Conservation (phyloP, 2,329 filamentous ascomycete species). For the Trichophyton benhamiae region DNA sequence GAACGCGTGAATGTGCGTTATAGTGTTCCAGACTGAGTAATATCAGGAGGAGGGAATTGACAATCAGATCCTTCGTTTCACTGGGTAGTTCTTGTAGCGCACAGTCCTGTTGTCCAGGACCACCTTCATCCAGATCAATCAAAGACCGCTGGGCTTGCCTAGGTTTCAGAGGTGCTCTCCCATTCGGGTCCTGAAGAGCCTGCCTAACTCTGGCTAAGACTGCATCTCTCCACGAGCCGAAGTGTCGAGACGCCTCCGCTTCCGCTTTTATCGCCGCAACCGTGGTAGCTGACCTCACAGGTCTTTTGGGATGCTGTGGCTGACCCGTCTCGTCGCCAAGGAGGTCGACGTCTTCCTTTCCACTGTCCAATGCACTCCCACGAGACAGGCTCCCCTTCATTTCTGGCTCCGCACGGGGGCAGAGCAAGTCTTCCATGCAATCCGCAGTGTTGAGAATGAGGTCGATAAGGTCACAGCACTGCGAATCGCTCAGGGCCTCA, state of each 20-base stretch:
- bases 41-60: slow-evolving; percentile 61
- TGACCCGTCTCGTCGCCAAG: neutral
- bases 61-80: slow-evolving; percentile 47
- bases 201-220: slow-evolving; percentile 61
- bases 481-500: slow-evolving; percentile 5
- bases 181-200: slow-evolving; percentile 41
- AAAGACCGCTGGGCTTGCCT: neutral
- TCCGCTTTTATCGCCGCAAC: slow-evolving; percentile 42
- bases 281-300: slow-evolving; percentile 10
- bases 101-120: too few relatives aligned
- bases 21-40: slow-evolving; percentile 68
- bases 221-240: slow-evolving; percentile 65
- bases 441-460: slow-evolving; percentile 7
- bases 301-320: neutral
- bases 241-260: slow-evolving; percentile 53
- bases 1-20: slow-evolving; percentile 56
- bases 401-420: slow-evolving; percentile 7
- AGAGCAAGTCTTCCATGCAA: slow-evolving; percentile 8
- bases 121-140: neutral
- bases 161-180: neutral
- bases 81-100: slow-evolving; percentile 32
- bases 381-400: neutral
- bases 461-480: slow-evolving; percentile 7
- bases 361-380: neutral
- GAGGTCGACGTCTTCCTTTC: neutral